Evolutionary conservation across 163 green algal species (phyloP).

Genomic region (Chlamydomonas reinhardtii): DNA sequence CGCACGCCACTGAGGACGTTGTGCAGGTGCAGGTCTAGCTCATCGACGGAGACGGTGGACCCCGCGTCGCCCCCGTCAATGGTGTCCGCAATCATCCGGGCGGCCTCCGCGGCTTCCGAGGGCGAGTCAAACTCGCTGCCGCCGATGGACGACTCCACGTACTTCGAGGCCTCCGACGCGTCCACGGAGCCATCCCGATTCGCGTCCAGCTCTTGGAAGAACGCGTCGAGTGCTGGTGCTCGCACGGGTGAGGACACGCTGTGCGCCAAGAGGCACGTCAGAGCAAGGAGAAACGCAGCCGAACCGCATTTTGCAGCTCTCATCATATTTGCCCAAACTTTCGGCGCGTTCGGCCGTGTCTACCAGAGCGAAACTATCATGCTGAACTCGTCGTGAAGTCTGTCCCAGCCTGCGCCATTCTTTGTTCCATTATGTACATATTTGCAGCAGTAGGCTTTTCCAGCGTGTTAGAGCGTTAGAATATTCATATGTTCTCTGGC

Average conservation of each 20-base stretch:
- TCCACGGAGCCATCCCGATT: conserved; percentile 67
- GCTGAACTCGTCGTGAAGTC: too few species aligned
- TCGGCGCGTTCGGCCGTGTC: too few species aligned
- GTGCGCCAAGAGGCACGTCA: background rate
- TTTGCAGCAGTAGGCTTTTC: too few species aligned
- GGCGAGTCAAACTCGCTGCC: conserved; percentile 57
- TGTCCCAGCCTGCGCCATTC: too few species aligned
- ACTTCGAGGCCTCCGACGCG: conserved; percentile 54
- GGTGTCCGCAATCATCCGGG: conserved; percentile 40
- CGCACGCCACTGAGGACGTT: conserved; percentile 42
- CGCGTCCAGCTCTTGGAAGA: conserved; percentile 62
- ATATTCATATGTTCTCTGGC: too few species aligned
- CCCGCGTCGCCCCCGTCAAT: conserved; percentile 62
- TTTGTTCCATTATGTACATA: too few species aligned
- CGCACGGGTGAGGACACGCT: background rate
- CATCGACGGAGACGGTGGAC: conserved; percentile 49
- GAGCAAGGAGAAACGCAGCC: background rate
- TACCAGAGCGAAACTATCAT: too few species aligned
- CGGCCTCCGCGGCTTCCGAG: conserved; percentile 46
- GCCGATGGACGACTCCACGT: conserved; percentile 60
- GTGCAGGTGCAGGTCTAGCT: conserved; percentile 62
- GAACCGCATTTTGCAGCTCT: too few species aligned
- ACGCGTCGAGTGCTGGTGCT: conserved; percentile 16
- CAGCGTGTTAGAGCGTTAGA: too few species aligned
- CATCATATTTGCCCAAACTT: too few species aligned